Evolutionary conservation across 257 asterid species (phyloP).

Genomic region (Knoxia roxburghii): DNA sequence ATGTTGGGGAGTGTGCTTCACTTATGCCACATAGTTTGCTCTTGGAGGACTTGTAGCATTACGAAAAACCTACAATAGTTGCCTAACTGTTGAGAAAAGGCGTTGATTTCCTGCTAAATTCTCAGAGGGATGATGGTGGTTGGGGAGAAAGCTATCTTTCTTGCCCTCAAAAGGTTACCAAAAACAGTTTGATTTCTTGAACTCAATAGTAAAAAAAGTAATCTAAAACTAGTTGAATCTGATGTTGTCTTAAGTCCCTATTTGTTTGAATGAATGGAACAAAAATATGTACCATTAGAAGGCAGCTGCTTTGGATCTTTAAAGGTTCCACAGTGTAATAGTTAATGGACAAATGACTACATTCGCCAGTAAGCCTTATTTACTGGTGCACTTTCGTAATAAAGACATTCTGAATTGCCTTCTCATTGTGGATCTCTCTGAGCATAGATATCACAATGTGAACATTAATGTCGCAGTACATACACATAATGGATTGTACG

Average conservation of each 20-base stretch:
- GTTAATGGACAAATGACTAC: conserved; percentile 95
- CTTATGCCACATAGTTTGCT: conserved; percentile 34
- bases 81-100: conserved; percentile 48
- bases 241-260: background rate
- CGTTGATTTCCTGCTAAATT: conserved; percentile 49
- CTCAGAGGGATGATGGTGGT: conserved; percentile 73
- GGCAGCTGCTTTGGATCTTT: conserved; percentile 99
- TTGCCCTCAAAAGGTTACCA: conserved; percentile 69
- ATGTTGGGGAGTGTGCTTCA: conserved; percentile 27
- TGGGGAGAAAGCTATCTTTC: conserved; percentile 96
- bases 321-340: conserved; percentile 94
- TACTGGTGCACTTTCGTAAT: background rate
- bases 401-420: background rate
- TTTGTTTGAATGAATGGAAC: too few relatives aligned
- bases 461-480: conserved; percentile 95
- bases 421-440: conserved; percentile 5
- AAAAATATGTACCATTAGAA: too few relatives aligned
- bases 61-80: conserved; percentile 25
- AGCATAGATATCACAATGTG: conserved; percentile 62
- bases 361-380: conserved; percentile 85
- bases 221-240: background rate
- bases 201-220: background rate
- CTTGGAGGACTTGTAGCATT: conserved; percentile 25
- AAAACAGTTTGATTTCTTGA: background rate
- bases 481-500: conserved; percentile 86